Evolutionary conservation across 805 yeast genomes (phyloP).

Genomic region (Kodamaea fukazawae): DNA sequence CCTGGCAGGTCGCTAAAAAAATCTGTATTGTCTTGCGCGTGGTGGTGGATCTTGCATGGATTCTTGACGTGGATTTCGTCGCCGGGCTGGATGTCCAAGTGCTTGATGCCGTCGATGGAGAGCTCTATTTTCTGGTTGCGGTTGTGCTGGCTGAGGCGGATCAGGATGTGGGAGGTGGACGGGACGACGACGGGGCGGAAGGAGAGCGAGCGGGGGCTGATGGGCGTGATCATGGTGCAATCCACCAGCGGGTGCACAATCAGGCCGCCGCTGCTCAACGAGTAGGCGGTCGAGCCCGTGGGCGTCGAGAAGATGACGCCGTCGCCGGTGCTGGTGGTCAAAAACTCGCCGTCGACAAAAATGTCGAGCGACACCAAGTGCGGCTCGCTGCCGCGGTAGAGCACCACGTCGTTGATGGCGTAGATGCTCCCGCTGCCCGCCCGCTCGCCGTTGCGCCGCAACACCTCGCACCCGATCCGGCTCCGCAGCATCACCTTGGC

Average conservation of each 20-base stretch:
- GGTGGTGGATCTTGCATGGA: constrained; percentile 5
- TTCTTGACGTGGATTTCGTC: constrained; percentile 69
- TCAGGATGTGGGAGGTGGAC: constrained; percentile 66
- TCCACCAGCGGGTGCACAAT: constrained; percentile 88
- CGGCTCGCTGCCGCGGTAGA: constrained; percentile 87
- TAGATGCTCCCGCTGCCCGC: constrained; percentile 44
- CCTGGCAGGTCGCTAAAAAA: constrained; percentile 21
- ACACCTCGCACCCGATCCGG: constrained; percentile 74
- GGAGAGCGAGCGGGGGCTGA: constrained; percentile 88
- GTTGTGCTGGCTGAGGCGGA: constrained; percentile 53
- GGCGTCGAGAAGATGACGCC: constrained; percentile 87
- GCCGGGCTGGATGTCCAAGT: constrained; percentile 63
- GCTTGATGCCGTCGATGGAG: constrained; percentile 82
- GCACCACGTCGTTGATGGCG: constrained; percentile 89
- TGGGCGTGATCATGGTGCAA: constrained; percentile 80
- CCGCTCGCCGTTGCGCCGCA: constrained; percentile 18
- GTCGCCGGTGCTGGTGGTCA: constrained; percentile 90
- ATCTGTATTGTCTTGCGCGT: constrained; percentile 15
- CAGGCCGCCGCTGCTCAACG: constrained; percentile 86
- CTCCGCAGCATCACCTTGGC: constrained; percentile 74
- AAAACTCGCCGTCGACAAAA: constrained; percentile 76
- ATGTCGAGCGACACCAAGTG: constrained; percentile 81
- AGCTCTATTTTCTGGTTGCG: constrained; percentile 47
- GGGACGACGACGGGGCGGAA: constrained; percentile 88
- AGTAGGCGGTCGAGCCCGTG: constrained; percentile 93